phyloP scores from a whole-genome alignment of 441 rosid genomes.

The Flueggea neowawraea region DNA sequence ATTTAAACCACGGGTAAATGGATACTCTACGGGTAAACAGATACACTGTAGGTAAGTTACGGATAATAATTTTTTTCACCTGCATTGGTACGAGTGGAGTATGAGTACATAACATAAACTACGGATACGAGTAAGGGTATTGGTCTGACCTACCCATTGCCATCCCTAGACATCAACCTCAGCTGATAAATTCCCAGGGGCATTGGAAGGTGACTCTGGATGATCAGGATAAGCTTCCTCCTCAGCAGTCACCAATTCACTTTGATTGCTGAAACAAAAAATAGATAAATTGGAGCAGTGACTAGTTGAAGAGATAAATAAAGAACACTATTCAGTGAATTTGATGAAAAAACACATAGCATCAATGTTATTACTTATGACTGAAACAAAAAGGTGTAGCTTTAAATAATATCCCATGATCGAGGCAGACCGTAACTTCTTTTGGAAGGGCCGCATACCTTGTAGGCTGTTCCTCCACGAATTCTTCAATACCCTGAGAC shows the following conservation, averaged over 20 bases:
- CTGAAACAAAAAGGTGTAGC: not conserved
- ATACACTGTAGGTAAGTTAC: no score
- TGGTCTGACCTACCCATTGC: no score
- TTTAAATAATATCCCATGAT: not conserved
- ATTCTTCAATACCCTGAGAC: conserved; percentile 59
- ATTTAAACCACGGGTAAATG: no score
- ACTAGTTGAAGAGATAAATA: no score
- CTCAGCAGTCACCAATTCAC: conserved; percentile 34
- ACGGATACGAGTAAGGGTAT: no score
- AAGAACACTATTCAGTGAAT: no score
- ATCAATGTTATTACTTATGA: not conserved
- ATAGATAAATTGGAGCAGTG: not conserved
- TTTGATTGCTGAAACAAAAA: conserved; percentile 47
- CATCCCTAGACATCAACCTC: conserved; percentile 51
- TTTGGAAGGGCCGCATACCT: conserved; percentile 37
- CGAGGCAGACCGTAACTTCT: not conserved
- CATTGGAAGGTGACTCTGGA: conserved; percentile 45
- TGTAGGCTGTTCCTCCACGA: conserved; percentile 44
- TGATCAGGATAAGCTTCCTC: conserved; percentile 50
- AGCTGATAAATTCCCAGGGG: conserved; percentile 45
- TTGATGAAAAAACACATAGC: not conserved
- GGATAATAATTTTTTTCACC: no score
- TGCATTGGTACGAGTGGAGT: no score
- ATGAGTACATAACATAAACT: no score
- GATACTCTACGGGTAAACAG: no score